Percentiles rank a stretch among this genome's conserved stretches.
phyloP scores from a whole-genome alignment of 106 monocot species.

The Posidonia australis region DNA sequence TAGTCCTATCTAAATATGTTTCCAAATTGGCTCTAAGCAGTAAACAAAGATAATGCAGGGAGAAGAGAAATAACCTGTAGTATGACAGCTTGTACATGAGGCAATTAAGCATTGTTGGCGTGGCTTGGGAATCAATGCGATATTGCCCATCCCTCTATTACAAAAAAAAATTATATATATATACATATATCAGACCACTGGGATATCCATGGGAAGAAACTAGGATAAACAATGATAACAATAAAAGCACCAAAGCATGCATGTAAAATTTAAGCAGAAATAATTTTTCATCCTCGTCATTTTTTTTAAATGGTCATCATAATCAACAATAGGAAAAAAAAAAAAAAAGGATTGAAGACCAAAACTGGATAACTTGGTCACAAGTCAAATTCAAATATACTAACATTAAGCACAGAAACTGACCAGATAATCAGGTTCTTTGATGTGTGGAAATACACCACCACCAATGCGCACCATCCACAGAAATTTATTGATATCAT shows the following conservation, averaged over 20 bases:
- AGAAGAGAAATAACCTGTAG: constrained; percentile 52
- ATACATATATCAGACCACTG: neutral
- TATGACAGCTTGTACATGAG: constrained; percentile 99
- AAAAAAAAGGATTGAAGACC: neutral
- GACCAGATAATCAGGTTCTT: constrained; percentile 97
- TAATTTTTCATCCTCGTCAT: no score
- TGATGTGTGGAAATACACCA: constrained; percentile 97
- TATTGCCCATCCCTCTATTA: constrained; percentile 90
- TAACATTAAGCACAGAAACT: constrained; percentile 19
- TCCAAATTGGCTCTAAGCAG: neutral
- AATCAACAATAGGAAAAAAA: neutral
- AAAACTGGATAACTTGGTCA: neutral
- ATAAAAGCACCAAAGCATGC: no score
- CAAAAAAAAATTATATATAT: neutral
- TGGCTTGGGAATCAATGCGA: constrained; percentile 82
- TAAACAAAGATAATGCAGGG: neutral
- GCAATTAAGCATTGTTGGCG: constrained; percentile 94
- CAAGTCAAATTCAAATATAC: neutral
- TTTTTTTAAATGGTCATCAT: no score
- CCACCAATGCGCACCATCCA: constrained; percentile 99
- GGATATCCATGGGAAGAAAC: no score
- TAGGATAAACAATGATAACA: no score
- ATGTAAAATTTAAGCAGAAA: no score
- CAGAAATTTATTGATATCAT: constrained; percentile 97
- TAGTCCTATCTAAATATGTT: neutral